Base-by-base conservation (phyloP, 768 basidiomycete genomes). In the Pulveroboletus sp. region DNA sequence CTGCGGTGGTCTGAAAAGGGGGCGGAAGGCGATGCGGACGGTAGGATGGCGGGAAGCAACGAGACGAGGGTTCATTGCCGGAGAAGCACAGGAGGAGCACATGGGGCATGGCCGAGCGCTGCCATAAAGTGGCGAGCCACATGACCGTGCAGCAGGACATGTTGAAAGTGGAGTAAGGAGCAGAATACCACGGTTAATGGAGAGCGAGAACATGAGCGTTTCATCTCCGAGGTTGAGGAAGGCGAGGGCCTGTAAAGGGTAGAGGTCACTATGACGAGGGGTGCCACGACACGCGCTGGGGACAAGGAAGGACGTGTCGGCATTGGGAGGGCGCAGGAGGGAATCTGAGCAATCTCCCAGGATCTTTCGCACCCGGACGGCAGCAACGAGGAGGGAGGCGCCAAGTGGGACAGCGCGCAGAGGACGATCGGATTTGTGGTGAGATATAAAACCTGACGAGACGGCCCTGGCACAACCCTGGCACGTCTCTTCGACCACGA, bases 221-320 rank as follows among this genome's bases (percentile, higher is more conserved):
- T 68, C 66, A 68, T 68, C 46, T 68, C 66, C 66, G 66, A 68
- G 57, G 66, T 57, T 46, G 51, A 59, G 61, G 59, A 47, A 49
- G 56, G 52, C 56, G 55, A 55, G 59, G 21, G 31, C 52, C 49
- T 17, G 50, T 44, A 50, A 61, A 52, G 55, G 57, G 57, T 44
- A 54, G 50, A 53, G 49, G 61, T 52, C 49, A 57, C 60, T 50
- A 62, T 62, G 62, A 52, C 53, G 47, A 61, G 31, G 45, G 43
- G 55, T 36, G 49, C 17, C 43, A 38, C 33, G 46, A 30, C 46
- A 43, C 43, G 47, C 49, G 24, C 26, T n/a, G 43, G 14, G 52
- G 56, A 61, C 60, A 55, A 62, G 60, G 58, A 59, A 52, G 54
- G 56, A 48, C 56, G 61, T 41, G 59, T 58, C 56, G 62, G 57